A percentile compares a stretch with the other conserved stretches of the same genome.
Conservation (phyloP, 176 grass and related monocot genomes). For the Lolium perenne region DNA sequence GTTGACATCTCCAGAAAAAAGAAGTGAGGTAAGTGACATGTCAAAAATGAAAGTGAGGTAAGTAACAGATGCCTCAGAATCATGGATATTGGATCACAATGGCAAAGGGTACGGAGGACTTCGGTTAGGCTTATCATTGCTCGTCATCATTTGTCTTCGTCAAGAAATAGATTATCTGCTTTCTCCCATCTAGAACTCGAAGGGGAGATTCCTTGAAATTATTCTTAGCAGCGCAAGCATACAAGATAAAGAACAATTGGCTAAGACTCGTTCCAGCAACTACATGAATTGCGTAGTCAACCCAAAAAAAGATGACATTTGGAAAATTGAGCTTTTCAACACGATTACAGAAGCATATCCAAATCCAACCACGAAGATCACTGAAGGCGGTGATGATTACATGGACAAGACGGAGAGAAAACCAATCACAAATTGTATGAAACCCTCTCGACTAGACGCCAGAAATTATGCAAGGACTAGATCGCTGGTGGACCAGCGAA, state of each 20-base stretch:
- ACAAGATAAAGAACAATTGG: not conserved
- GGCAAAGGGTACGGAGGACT: too few species aligned
- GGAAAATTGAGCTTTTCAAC: not conserved
- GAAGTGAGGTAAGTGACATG: not conserved
- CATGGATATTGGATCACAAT: not conserved
- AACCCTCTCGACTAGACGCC: not conserved
- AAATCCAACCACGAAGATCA: not conserved
- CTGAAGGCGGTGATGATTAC: not conserved
- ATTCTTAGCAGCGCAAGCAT: not conserved
- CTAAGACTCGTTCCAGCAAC: not conserved
- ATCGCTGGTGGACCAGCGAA: conserved; percentile 40
- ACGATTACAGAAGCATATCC: not conserved
- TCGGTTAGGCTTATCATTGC: not conserved
- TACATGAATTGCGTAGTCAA: too few species aligned
- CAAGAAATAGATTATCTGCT: not conserved
- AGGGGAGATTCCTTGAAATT: not conserved
- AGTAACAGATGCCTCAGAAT: not conserved
- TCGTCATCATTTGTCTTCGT: not conserved
- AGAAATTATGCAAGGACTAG: conserved; percentile 39
- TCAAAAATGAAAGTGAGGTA: not conserved
- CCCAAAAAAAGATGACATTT: too few species aligned
- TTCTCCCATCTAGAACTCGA: not conserved
- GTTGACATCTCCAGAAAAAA: not conserved
- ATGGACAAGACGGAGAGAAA: not conserved
- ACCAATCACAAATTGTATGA: not conserved